Evolutionary conservation across 257 asterid genomes (phyloP).

Genomic region (Orobanche coerulescens): DNA sequence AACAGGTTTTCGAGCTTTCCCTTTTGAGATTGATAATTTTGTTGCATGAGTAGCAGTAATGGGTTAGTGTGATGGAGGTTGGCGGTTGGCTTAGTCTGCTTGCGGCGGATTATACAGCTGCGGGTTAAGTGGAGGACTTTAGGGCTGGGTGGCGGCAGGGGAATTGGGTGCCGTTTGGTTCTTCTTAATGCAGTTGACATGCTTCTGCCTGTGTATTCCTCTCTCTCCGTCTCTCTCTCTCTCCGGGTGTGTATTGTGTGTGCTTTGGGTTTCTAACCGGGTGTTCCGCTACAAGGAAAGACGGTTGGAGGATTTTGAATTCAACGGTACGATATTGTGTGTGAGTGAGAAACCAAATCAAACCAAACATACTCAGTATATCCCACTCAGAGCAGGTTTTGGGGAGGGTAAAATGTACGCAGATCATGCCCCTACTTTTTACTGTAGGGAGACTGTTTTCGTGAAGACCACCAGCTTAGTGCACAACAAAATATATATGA

Average conservation of each 20-base stretch:
- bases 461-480: too few species aligned
- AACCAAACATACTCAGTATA: too few species aligned
- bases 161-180: constrained; percentile 58
- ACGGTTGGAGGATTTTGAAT: constrained; percentile 21
- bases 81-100: constrained; percentile 26
- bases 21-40: constrained; percentile 21
- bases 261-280: background rate
- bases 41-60: constrained; percentile 25
- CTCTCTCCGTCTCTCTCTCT: too few species aligned
- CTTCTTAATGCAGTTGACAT: constrained; percentile 34
- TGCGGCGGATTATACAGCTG: constrained; percentile 52
- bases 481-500: too few species aligned
- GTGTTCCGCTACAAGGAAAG: background rate
- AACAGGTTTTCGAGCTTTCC: constrained; percentile 42
- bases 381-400: too few species aligned
- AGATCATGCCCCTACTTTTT: too few species aligned
- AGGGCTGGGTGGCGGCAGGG: constrained; percentile 77
- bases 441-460: too few species aligned
- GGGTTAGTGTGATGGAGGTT: constrained; percentile 15
- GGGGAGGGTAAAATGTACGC: too few species aligned
- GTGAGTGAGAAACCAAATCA: too few species aligned
- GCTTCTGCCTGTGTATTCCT: background rate
- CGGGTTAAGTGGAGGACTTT: constrained; percentile 68
- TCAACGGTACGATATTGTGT: too few species aligned
- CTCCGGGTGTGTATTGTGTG: background rate